phyloP scores from a whole-genome alignment of 257 asterid species.

The Scutellaria baicalensis region DNA sequence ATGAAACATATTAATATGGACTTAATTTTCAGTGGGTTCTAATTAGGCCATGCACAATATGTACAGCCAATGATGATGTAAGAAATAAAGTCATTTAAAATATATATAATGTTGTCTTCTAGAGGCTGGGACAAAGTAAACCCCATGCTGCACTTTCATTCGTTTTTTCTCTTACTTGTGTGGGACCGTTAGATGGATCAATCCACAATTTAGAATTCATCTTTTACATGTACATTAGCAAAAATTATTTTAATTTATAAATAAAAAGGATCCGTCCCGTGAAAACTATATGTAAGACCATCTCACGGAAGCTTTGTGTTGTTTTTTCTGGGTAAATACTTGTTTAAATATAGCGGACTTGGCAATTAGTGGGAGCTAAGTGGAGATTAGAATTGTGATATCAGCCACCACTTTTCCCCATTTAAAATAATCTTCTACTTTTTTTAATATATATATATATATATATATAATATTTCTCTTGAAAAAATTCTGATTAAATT shows the following conservation, averaged over 20 bases:
- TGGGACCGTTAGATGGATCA: no score
- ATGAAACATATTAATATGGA: neutral
- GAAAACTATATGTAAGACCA: no score
- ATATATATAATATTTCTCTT: no score
- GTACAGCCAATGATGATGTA: neutral
- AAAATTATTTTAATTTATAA: no score
- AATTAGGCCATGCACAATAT: constrained; percentile 20
- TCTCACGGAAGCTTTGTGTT: no score
- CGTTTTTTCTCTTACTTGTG: no score
- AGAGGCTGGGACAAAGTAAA: neutral
- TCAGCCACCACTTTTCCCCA: neutral
- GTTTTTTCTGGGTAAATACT: neutral
- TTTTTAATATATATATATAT: no score
- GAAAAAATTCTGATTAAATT: no score
- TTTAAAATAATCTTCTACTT: neutral
- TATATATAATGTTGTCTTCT: neutral
- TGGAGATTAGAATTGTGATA: neutral
- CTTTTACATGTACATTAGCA: no score
- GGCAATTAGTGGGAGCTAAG: constrained; percentile 6
- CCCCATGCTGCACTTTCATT: neutral
- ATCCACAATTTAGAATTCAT: no score
- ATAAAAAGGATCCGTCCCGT: no score
- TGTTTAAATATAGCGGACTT: neutral
- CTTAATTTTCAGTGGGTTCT: constrained; percentile 7
- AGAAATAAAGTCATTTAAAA: neutral